phyloP scores from a whole-genome alignment of 2,329 filamentous ascomycete species.

The Talaromyces pinophilus region DNA sequence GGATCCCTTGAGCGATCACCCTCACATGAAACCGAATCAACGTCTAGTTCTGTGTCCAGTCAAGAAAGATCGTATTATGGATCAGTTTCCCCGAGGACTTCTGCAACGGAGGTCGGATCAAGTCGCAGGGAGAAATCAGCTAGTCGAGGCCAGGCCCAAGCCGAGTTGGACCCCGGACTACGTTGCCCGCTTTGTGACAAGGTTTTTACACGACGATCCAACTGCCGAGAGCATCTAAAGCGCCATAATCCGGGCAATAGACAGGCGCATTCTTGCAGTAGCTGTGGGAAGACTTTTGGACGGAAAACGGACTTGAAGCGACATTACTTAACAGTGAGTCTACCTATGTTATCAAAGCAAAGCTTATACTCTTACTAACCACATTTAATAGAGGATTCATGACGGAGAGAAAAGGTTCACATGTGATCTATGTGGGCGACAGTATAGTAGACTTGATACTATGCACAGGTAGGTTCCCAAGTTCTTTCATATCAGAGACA shows the following conservation, averaged over 20 bases:
- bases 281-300: conserved; percentile 75
- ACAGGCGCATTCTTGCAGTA: conserved; percentile 69
- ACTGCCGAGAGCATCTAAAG: conserved; percentile 82
- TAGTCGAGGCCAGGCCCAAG: conserved; percentile 10
- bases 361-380: conserved; percentile 36
- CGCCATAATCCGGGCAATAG: conserved; percentile 74
- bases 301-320: conserved; percentile 74
- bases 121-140: conserved; percentile 21
- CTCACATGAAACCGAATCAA: conserved; percentile 20
- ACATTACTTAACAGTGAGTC: conserved; percentile 56
- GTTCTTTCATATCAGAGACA: background rate
- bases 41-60: conserved; percentile 14
- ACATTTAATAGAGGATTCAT: conserved; percentile 18
- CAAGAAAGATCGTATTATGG: conserved; percentile 7
- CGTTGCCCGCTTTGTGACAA: conserved; percentile 73
- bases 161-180: conserved; percentile 57
- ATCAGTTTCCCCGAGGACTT: conserved; percentile 11
- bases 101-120: conserved; percentile 22
- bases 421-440: conserved; percentile 19
- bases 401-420: conserved; percentile 21
- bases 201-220: conserved; percentile 80
- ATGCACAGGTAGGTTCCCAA: conserved; percentile 16
- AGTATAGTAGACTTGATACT: conserved; percentile 21
- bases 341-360: conserved; percentile 29
- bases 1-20: conserved; percentile 9